Base-by-base conservation (phyloP, 2,329 filamentous ascomycete genomes). In the Malbranchea zuffiana region DNA sequence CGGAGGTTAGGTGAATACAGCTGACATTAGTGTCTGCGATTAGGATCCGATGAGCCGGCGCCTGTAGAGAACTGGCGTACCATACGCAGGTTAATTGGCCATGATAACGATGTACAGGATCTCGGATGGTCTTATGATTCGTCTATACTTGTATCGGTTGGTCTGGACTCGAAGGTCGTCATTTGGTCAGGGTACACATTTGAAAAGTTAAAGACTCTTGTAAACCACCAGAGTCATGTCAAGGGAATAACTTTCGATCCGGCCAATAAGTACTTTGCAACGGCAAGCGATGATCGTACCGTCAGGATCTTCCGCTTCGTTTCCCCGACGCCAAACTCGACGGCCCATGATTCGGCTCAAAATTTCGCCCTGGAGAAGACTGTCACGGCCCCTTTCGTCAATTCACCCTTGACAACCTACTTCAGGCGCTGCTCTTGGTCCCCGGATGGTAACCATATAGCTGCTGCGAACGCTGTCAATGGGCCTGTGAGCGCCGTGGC, bases 181-280 rank as follows among this genome's bases (percentile, higher is more conserved):
- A 82, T 98, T 15, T 98, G 90, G 90, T 96, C 88, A 1, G 92
- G 90, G 1, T 82, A 92, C 61, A 96, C 87, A 0, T 98, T 98
- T 50, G 90, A 98, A 65, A 96, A 93, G 65, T 72, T 98, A 47
- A 96, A 96, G 71, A 88, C 85, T 3, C 67, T 98, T 4, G 78
- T 86, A 2, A 80, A 87, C 41, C 90, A 98, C 60, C 85, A 93
- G 58, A 95, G 86, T 57, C 92, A 96, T 57, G 90, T 98, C 65
- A 98, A 98, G 60, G 90, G 92, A 44, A 92, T 98, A 51, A 94
- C 88, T 0, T 98, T 98, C 55, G 90, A 98, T 55, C 90, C 90
- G 1, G 90, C 90, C 27, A 96, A 96, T 66, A 98, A 96, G 57
- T 98, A 94, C 67, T 98, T 98, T 61, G 90, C 92, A 11, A 98